These are phyloP conservation scores for Cladosporium austrohemisphaericum DNA, from an alignment of 2,329 filamentous ascomycete genomes.

Conservation along the genomic window DNA sequence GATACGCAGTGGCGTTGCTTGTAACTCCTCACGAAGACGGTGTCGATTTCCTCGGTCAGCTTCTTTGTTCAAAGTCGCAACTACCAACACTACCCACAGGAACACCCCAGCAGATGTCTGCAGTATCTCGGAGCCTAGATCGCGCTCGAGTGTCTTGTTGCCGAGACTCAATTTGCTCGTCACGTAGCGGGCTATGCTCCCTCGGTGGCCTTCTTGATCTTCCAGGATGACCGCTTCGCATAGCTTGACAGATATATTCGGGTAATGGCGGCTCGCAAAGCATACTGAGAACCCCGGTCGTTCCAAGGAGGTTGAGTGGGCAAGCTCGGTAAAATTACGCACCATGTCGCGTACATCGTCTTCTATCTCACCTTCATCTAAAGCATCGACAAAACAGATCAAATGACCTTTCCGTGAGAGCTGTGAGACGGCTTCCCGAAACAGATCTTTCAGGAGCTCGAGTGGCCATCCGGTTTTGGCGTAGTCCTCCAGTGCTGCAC, in stretches of 20 bases:
- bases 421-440: neutral
- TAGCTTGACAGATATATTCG: neutral
- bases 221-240: neutral
- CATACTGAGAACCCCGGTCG: constrained; percentile 29
- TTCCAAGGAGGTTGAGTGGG: constrained; percentile 21
- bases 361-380: constrained; percentile 44
- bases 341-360: constrained; percentile 37
- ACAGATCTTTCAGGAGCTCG: neutral
- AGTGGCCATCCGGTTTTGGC: neutral
- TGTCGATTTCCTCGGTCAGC: neutral
- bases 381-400: constrained; percentile 42
- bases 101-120: constrained; percentile 9
- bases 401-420: constrained; percentile 27
- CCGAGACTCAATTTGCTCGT: neutral
- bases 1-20: neutral
- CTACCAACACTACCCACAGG: constrained; percentile 14
- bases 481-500: neutral
- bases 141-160: neutral
- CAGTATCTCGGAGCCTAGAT: neutral
- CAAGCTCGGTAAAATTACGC: constrained; percentile 33
- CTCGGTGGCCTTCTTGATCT: neutral
- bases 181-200: neutral
- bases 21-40: neutral
- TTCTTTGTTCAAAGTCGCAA: constrained; percentile 7
- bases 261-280: constrained; percentile 44